Evolutionary conservation across 2,329 filamentous ascomycete genomes (phyloP), one percentile per base, ranked within the genome.

Genomic region (Teratosphaeria epicoccoides): DNA sequence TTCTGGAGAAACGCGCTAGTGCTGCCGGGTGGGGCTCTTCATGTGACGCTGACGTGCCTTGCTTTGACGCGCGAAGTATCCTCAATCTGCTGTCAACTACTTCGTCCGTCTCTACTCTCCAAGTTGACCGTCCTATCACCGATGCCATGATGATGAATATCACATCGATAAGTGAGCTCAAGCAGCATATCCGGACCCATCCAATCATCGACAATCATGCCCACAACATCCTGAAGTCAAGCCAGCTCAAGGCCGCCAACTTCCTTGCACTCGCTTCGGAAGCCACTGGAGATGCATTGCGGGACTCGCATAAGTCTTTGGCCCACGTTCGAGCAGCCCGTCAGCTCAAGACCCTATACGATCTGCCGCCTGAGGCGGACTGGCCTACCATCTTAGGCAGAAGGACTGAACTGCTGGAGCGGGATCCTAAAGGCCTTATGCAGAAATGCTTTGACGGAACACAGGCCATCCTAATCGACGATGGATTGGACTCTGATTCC

Each of bases 141-240:
- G n/a, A 7, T 4, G n/a, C 33, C 33, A 40, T 17, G n/a, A 49
- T 24, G 47, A 43, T 14, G 7, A 20, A 17, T 11, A 28, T 24
- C 10, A 11, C 23, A 17, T 51, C 53, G 17, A 49, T 65, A 7
- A 53, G 59, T n/a, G 59, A 63, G 26, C 54, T 64, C n/a, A 61
- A 56, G 22, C 25, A 55, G 9, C 50, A 63, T 26, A 59, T 66
- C 22, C 58, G 53, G 7, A 60, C 53, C 1, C 61, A 55, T 22
- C 84, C 84, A 2, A 80, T 87, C 59, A 82, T 88, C 65, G 85
- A 88, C 68, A 81, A 86, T 59, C 84, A 88, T 63, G 83, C 82
- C 2, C 84, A 87, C 57, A 84, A 84, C 24, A 73, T 88, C 1
- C 76, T 88, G 9, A 77, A 77, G 33, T 70, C 72, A 6, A 68